Evolutionary conservation across 2,329 filamentous ascomycete genomes (phyloP), one percentile per base, ranked within the genome.

Genomic region (Colletotrichum musae): DNA sequence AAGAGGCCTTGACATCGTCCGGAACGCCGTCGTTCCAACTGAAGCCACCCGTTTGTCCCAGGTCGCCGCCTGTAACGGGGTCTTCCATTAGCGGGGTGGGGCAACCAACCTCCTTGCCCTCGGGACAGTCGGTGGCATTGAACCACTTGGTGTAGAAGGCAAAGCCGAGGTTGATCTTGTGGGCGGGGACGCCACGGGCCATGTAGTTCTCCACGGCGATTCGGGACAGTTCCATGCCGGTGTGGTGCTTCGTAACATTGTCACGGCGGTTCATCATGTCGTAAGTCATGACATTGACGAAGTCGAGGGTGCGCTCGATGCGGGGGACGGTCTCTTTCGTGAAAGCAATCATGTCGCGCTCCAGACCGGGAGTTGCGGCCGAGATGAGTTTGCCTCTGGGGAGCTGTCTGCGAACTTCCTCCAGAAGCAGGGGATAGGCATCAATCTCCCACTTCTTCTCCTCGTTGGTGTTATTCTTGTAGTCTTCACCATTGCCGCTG

Each of bases 241-340:
- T 90, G 75, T 93, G 91, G 77, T 94, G 92, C 41, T 81, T 84
- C 3, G 91, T 92, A 10, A 82, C 76, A 51, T 79, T 88, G 79
- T 93, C 88, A 41, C 92, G 88, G 41, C 91, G 87, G 80, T 93
- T 92, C 84, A 92, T 89, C 64, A 92, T 79, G 74, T 93, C 91
- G 77, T 93, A 93, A 1, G 87, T 85, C 92, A 93, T 87, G 74
- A 86, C 81, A 73, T 93, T 94, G 76, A 93, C 83, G 72, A 91
- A 91, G 74, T 94, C 90, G 16, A 93, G 85, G 1, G 84, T 82
- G 5, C 81, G 75, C 73, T 83, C 85, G 74, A 94, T 91, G 64
- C 84, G 79, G 0, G 90, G 88, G 0, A 91, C 81, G 16, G 86
- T 89, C 7, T 85, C 79, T 3, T 80, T 71, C 0, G 88, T 93